Conservation (phyloP, 1,284 basidiomycete genomes). For the Bjerkandera adusta region DNA sequence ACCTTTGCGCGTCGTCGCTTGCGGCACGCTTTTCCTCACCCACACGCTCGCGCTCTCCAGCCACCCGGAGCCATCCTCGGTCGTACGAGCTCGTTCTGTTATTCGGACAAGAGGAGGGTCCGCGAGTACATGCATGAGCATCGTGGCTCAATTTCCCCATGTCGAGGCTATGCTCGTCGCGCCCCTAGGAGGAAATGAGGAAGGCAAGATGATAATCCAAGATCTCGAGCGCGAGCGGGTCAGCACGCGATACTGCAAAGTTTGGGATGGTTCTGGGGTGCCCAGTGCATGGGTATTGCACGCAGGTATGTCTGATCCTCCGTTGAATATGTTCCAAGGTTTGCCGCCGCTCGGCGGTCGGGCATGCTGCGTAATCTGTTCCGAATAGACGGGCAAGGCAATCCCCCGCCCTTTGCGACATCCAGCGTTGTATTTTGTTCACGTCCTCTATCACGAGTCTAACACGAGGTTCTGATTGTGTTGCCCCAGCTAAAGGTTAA, state of each 20-base stretch:
- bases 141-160: slow-evolving; percentile 66
- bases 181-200: slow-evolving; percentile 67
- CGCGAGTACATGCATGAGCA: slow-evolving; percentile 65
- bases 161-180: slow-evolving; percentile 72
- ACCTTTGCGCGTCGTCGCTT: slow-evolving; percentile 71
- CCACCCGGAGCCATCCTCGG: slow-evolving; percentile 57
- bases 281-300: slow-evolving; percentile 81
- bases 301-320: slow-evolving; percentile 47
- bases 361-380: no score
- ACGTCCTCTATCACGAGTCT: background rate
- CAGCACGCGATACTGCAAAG: slow-evolving; percentile 68
- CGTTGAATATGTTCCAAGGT: background rate
- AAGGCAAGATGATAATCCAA: slow-evolving; percentile 57
- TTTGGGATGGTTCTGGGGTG: slow-evolving; percentile 67
- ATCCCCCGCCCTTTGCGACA: no score
- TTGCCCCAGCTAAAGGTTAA: slow-evolving; percentile 12
- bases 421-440: background rate
- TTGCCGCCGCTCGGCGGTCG: no score
- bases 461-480: slow-evolving; percentile 7
- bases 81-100: slow-evolving; percentile 68
- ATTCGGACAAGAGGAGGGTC: slow-evolving; percentile 64
- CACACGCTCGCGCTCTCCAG: slow-evolving; percentile 61
- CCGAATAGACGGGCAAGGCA: no score
- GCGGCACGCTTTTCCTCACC: slow-evolving; percentile 75
- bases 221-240: slow-evolving; percentile 69